A percentile compares a stretch with the other conserved stretches of the same genome.
These are phyloP conservation scores for Chrysoporthe puriensis DNA, from an alignment of 2,329 filamentous ascomycete species.

Conservation along the genomic window DNA sequence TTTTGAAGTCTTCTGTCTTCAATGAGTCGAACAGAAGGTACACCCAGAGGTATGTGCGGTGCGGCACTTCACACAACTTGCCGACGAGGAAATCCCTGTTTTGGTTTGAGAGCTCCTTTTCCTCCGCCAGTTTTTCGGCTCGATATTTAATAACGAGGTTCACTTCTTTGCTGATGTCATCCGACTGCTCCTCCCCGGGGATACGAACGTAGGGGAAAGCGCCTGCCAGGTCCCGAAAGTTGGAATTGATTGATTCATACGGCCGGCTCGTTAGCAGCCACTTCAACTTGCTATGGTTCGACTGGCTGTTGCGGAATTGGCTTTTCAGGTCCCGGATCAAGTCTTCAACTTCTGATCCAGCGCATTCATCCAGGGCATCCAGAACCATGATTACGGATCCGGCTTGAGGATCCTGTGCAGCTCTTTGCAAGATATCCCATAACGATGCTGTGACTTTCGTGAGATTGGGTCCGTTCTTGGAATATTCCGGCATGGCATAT, in stretches of 20 bases:
- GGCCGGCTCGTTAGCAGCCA: background rate
- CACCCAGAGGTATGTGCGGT: slow-evolving; percentile 5
- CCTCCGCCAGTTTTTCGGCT: background rate
- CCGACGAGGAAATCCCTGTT: background rate
- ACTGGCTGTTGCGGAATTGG: background rate
- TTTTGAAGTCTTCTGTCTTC: background rate
- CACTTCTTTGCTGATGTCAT: background rate
- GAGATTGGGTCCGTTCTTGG: background rate
- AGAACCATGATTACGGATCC: background rate
- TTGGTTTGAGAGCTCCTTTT: background rate
- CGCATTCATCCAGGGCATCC: background rate
- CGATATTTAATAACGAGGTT: background rate
- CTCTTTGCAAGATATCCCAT: background rate
- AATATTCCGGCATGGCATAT: background rate
- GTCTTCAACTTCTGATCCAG: background rate
- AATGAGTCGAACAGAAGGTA: background rate
- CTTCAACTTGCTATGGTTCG: background rate
- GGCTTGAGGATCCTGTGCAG: background rate
- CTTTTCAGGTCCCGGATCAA: background rate
- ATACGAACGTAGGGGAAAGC: background rate
- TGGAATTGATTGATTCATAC: background rate
- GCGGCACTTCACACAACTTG: background rate
- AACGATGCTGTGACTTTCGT: background rate
- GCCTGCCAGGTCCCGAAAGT: background rate
- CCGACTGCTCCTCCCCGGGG: background rate